Evolutionary conservation across 768 basidiomycete genomes (phyloP).

Genomic region (Tylopilus intermedius): DNA sequence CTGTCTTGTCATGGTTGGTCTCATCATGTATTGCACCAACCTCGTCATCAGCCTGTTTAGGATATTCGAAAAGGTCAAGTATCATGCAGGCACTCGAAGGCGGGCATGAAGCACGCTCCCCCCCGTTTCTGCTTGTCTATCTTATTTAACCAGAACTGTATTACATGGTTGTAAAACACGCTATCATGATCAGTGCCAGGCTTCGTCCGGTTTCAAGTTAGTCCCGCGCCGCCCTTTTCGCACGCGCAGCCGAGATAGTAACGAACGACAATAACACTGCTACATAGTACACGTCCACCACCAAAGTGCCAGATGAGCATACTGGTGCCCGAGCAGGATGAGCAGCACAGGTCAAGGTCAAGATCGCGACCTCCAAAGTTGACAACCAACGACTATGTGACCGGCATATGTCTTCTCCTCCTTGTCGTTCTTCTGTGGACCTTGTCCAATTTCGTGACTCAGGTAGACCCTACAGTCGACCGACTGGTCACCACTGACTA

Average conservation of each 20-base stretch:
- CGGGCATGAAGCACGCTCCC: conserved; percentile 9
- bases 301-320: conserved; percentile 16
- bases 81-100: conserved; percentile 41
- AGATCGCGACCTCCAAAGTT: conserved; percentile 3
- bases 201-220: background rate
- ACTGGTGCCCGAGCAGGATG: conserved; percentile 7
- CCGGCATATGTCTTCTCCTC: conserved; percentile 67
- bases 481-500: conserved; percentile 4
- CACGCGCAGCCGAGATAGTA: conserved; percentile 5
- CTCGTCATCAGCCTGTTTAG: conserved; percentile 80
- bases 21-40: conserved; percentile 78
- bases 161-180: background rate
- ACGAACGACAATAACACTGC: background rate
- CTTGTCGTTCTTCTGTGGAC: conserved; percentile 88
- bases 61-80: conserved; percentile 88
- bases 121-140: background rate
- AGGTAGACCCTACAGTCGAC: conserved; percentile 39
- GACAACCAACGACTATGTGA: conserved; percentile 35
- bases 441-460: conserved; percentile 78
- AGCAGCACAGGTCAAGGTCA: conserved; percentile 14
- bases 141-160: background rate
- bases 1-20: conserved; percentile 68
- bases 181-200: background rate
- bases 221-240: conserved; percentile 1
- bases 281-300: background rate